These are phyloP conservation scores for Chrysanthemum lavandulifolium DNA, from an alignment of 129 eudicot species.

Conservation along the genomic window DNA sequence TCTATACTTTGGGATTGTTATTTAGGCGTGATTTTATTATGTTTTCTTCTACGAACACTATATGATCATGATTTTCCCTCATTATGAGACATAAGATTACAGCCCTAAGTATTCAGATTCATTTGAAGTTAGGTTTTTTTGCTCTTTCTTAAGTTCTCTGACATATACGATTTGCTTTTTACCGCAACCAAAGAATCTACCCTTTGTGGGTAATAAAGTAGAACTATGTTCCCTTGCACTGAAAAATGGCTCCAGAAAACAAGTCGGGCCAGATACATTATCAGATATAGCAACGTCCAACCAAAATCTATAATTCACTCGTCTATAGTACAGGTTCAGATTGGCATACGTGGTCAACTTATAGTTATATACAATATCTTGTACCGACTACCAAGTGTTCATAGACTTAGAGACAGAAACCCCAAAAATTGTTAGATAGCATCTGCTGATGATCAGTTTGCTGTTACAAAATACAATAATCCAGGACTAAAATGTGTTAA, in stretches of 20 bases:
- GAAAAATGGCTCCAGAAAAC: slow-evolving; percentile 2
- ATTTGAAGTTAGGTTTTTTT: slow-evolving; percentile 8
- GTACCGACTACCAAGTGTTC: background rate
- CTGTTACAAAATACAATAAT: background rate
- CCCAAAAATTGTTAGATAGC: background rate
- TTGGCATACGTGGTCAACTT: background rate
- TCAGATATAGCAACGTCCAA: background rate
- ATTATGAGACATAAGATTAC: slow-evolving; percentile 2
- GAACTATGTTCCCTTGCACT: slow-evolving; percentile 1
- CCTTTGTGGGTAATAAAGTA: background rate
- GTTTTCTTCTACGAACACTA: slow-evolving; percentile 2
- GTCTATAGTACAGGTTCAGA: background rate
- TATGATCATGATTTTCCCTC: background rate
- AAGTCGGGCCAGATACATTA: background rate
- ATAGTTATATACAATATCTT: background rate
- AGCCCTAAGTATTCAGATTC: slow-evolving; percentile 4
- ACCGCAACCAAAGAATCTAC: background rate
- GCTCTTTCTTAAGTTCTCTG: background rate
- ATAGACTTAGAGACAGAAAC: background rate
- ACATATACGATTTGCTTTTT: background rate
- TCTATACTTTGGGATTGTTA: background rate
- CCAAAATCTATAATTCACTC: background rate
- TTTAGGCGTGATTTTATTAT: no score
- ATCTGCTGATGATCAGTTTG: background rate
- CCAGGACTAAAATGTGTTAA: no score